A percentile compares a stretch with the other conserved stretches of the same genome.
Evolutionary conservation across 352 stramenopile genomes (phyloP).

Genomic region (Globisporangium sylvaticum): DNA sequence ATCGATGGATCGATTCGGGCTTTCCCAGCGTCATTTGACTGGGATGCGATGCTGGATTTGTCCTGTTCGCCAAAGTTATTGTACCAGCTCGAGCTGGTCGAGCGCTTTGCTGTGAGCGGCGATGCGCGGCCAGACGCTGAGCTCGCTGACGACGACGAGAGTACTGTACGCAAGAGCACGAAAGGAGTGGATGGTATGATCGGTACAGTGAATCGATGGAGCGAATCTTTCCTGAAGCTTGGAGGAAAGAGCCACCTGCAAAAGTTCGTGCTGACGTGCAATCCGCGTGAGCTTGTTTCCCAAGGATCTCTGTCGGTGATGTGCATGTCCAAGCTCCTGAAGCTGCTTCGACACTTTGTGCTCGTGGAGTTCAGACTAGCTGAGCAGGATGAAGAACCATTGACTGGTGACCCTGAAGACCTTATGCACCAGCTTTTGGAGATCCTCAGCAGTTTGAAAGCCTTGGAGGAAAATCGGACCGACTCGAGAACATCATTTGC

Average conservation of each 20-base stretch:
- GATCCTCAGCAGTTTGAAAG: conserved; percentile 32
- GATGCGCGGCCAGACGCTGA: conserved; percentile 15
- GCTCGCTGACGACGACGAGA: conserved; percentile 19
- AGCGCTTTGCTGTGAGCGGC: conserved; percentile 51
- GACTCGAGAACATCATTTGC: not conserved
- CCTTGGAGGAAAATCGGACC: conserved; percentile 11
- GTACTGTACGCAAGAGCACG: not conserved
- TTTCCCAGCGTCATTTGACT: conserved; percentile 39
- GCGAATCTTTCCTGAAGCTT: conserved; percentile 61
- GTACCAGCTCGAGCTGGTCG: conserved; percentile 65
- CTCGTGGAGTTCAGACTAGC: conserved; percentile 38
- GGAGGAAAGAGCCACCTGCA: conserved; percentile 53
- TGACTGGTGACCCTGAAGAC: conserved; percentile 21
- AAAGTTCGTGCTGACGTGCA: conserved; percentile 44
- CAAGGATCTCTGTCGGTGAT: conserved; percentile 52
- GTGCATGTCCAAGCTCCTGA: conserved; percentile 68
- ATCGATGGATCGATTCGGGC: conserved; percentile 70
- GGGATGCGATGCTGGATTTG: conserved; percentile 53
- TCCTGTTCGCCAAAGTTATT: conserved; percentile 55
- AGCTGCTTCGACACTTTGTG: conserved; percentile 68
- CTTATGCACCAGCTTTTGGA: conserved; percentile 44
- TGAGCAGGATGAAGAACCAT: conserved; percentile 24
- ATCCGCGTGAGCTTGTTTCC: conserved; percentile 27
- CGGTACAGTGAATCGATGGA: conserved; percentile 48
- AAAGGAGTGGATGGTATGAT: conserved; percentile 26